These are phyloP conservation scores for Ambrosia trifida DNA, from an alignment of 129 eudicot species.

Conservation along the genomic window DNA sequence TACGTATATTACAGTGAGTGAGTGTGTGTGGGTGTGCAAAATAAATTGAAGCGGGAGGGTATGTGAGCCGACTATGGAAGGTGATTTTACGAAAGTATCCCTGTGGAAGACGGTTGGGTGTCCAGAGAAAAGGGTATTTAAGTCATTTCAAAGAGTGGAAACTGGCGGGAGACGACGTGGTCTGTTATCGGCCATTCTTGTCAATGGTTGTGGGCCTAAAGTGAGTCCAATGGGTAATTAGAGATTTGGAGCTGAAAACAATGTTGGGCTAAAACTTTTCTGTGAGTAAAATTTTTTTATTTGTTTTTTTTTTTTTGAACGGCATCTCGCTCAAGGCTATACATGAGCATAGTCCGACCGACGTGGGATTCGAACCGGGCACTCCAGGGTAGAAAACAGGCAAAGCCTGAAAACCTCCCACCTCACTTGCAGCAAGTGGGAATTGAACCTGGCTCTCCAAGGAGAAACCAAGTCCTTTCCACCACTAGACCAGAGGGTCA, in stretches of 20 bases:
- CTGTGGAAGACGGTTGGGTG: slow-evolving; percentile 4
- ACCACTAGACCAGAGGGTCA: no score
- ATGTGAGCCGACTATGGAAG: slow-evolving; percentile 22
- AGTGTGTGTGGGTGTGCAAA: slow-evolving; percentile 1
- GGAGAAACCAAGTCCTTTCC: no score
- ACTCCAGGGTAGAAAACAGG: no score
- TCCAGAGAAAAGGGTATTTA: slow-evolving; percentile 14
- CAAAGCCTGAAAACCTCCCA: no score
- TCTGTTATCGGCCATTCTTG: slow-evolving; percentile 29
- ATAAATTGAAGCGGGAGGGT: not conserved
- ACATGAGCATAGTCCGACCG: no score
- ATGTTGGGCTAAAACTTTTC: not conserved
- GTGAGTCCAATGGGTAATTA: not conserved
- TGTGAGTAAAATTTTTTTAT: no score
- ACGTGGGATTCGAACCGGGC: no score
- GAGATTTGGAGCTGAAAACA: not conserved
- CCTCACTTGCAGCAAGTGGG: no score
- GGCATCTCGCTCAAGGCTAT: no score
- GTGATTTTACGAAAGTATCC: slow-evolving; percentile 27
- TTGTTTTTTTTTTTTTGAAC: no score
- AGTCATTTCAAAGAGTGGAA: not conserved
- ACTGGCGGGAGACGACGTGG: slow-evolving; percentile 86
- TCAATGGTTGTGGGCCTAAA: not conserved
- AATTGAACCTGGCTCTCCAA: no score
- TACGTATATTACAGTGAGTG: slow-evolving; percentile 9